A percentile compares a stretch with the other conserved stretches of the same genome.
Conservation (phyloP, 2,329 filamentous ascomycete species). For the Fusarium sulawesiense region DNA sequence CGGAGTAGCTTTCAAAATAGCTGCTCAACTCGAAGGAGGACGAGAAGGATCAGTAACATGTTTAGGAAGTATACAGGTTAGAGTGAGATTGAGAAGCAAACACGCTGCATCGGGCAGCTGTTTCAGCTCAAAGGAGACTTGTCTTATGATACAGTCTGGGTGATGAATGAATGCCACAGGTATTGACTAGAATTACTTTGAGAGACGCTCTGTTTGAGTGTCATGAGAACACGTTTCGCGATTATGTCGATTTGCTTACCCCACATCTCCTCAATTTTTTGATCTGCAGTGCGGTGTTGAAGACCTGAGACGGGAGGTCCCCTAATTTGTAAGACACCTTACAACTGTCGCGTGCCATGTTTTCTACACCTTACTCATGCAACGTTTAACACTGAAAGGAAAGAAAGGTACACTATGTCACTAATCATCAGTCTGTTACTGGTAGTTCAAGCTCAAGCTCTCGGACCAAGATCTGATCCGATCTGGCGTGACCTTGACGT, state of each 20-base stretch:
- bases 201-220: constrained; percentile 42
- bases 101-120: constrained; percentile 17
- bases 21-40: constrained; percentile 16
- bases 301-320: neutral
- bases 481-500: constrained; percentile 31
- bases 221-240: constrained; percentile 46
- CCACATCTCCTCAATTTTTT: constrained; percentile 24
- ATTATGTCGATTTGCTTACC: constrained; percentile 30
- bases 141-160: constrained; percentile 39
- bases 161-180: constrained; percentile 38
- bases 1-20: constrained; percentile 22
- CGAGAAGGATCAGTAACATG: constrained; percentile 24
- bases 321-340: neutral
- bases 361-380: neutral
- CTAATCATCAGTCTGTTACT: constrained; percentile 29
- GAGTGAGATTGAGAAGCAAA: neutral
- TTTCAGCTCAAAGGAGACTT: constrained; percentile 27
- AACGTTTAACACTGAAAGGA: neutral
- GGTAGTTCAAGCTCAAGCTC: constrained; percentile 27
- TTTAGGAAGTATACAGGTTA: constrained; percentile 16
- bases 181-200: constrained; percentile 43
- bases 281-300: constrained; percentile 9
- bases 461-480: constrained; percentile 16
- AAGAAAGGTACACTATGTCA: neutral
- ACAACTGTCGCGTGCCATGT: constrained; percentile 19